These are phyloP conservation scores for Chaetomium sp. DNA, from an alignment of 2,329 filamentous ascomycete genomes.

Conservation along the genomic window DNA sequence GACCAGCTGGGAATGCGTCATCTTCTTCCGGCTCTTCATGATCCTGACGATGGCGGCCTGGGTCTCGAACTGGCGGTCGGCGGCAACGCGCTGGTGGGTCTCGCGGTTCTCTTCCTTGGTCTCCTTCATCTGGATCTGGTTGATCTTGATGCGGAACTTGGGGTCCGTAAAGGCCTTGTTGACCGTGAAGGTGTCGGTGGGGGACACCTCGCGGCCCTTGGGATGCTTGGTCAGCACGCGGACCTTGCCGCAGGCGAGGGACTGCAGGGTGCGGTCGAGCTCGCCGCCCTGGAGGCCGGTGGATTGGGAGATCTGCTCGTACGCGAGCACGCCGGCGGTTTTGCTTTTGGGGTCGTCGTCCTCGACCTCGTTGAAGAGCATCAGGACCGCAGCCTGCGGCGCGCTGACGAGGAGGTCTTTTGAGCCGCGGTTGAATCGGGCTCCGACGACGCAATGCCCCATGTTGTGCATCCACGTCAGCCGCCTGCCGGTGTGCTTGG, in stretches of 20 bases:
- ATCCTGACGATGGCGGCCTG: slow-evolving; percentile 96
- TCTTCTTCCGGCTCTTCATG: slow-evolving; percentile 90
- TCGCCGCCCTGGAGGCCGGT: slow-evolving; percentile 77
- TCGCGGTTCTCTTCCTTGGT: slow-evolving; percentile 93
- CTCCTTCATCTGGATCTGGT: slow-evolving; percentile 96
- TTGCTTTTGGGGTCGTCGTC: slow-evolving; percentile 33
- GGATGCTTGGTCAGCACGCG: slow-evolving; percentile 84
- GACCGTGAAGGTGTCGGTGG: slow-evolving; percentile 80
- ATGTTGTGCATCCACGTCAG: slow-evolving; percentile 91
- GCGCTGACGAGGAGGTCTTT: slow-evolving; percentile 92
- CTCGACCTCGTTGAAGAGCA: slow-evolving; percentile 79
- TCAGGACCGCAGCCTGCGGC: slow-evolving; percentile 87
- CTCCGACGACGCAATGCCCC: slow-evolving; percentile 86
- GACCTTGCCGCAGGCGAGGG: slow-evolving; percentile 86
- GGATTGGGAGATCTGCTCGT: slow-evolving; percentile 71
- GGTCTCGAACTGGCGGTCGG: slow-evolving; percentile 92
- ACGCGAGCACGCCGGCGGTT: slow-evolving; percentile 65
- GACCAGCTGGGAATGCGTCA: slow-evolving; percentile 84
- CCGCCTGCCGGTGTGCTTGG: slow-evolving; percentile 84
- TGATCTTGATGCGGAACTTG: slow-evolving; percentile 95
- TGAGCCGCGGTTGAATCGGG: slow-evolving; percentile 73
- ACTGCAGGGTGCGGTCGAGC: slow-evolving; percentile 88
- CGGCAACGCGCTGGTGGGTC: slow-evolving; percentile 85
- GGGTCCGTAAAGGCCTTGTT: slow-evolving; percentile 76
- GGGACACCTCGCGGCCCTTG: slow-evolving; percentile 76